phyloP scores from a whole-genome alignment of 2,329 filamentous ascomycete species.

The Ceratocystis variospora region DNA sequence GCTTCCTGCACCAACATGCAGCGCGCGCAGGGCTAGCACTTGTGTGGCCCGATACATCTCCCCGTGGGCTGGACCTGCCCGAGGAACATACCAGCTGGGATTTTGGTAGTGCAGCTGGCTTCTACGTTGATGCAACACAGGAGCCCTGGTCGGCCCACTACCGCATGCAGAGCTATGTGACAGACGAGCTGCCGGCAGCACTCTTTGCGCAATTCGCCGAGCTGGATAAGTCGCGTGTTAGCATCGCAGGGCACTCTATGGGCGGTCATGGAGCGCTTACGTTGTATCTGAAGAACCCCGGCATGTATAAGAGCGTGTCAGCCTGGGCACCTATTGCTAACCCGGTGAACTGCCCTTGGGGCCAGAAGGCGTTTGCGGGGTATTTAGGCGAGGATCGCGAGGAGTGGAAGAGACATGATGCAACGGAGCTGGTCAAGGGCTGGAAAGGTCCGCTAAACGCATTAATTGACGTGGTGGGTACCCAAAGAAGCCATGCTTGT shows the following conservation, averaged over 20 bases:
- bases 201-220: conserved; percentile 58
- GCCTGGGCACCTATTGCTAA: conserved; percentile 87
- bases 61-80: conserved; percentile 63
- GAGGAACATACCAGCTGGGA: conserved; percentile 84
- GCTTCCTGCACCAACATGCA: conserved; percentile 81
- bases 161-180: conserved; percentile 89
- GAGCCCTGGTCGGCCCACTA: conserved; percentile 66
- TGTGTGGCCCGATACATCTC: conserved; percentile 88
- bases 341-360: conserved; percentile 77
- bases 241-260: conserved; percentile 92
- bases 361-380: conserved; percentile 83
- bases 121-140: conserved; percentile 79
- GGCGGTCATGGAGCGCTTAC: conserved; percentile 91
- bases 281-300: conserved; percentile 81
- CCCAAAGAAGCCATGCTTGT: background rate
- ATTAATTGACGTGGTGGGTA: conserved; percentile 71
- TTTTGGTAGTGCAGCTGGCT: conserved; percentile 82
- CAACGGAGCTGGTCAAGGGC: conserved; percentile 70
- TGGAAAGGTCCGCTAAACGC: conserved; percentile 61
- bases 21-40: conserved; percentile 74
- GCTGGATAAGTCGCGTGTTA: conserved; percentile 57
- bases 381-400: conserved; percentile 69
- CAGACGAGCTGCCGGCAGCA: conserved; percentile 66
- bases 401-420: conserved; percentile 80
- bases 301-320: conserved; percentile 74